Conservation (phyloP, 78 protist genomes). For the Capsaspora owczarzaki region DNA sequence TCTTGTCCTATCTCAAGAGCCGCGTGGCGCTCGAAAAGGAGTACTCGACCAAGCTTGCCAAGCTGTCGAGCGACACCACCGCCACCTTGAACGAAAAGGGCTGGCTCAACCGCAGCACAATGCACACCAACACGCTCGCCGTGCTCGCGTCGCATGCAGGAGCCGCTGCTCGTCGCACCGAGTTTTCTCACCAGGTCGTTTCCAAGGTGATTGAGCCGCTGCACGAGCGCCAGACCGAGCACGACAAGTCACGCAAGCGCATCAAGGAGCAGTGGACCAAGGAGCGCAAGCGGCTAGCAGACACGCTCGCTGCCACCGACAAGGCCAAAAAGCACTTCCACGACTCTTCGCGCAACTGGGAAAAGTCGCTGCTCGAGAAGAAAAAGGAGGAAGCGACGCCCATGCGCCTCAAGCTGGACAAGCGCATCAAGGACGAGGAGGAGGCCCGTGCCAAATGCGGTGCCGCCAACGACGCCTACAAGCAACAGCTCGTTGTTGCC, state of each 20-base stretch:
- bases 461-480: neutral
- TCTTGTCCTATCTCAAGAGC: neutral
- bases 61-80: neutral
- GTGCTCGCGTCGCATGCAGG: neutral
- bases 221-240: neutral
- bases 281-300: neutral
- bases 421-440: neutral
- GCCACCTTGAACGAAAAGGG: neutral
- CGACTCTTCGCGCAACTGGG: neutral
- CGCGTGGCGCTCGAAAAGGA: neutral
- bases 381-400: no score
- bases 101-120: neutral
- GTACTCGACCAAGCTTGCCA: neutral
- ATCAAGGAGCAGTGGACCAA: neutral
- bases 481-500: neutral
- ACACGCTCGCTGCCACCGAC: neutral
- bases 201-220: neutral
- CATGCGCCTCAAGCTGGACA: neutral
- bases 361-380: neutral
- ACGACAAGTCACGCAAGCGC: neutral
- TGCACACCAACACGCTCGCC: neutral
- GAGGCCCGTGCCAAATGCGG: neutral
- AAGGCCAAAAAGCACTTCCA: neutral
- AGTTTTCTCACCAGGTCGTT: neutral
- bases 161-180: neutral